Percentiles rank a stretch among this genome's conserved stretches.
Evolutionary conservation across 495 filamentous ascomycete species (phyloP).

Genomic region (Aspergillus kassunensis): DNA sequence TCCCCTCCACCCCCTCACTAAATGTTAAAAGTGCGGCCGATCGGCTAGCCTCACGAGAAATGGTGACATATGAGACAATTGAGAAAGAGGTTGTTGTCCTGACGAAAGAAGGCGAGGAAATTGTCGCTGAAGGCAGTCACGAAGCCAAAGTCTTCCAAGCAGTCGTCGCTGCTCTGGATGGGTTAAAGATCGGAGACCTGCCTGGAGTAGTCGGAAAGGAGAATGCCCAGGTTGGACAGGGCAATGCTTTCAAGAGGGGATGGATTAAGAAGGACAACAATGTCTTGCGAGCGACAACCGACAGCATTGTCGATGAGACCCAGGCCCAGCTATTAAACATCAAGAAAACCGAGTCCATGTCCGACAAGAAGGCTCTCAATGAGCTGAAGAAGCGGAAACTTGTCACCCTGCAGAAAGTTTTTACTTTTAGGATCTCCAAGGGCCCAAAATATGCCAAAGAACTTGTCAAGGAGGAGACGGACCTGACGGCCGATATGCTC

Average conservation of each 20-base stretch:
- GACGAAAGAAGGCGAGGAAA: slow-evolving; percentile 72
- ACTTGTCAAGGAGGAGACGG: slow-evolving; percentile 89
- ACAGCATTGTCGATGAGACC: slow-evolving; percentile 74
- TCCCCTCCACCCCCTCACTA: slow-evolving; percentile 65
- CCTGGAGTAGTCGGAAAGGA: slow-evolving; percentile 74
- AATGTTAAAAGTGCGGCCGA: slow-evolving; percentile 84
- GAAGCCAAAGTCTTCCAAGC: slow-evolving; percentile 93
- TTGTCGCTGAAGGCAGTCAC: slow-evolving; percentile 82
- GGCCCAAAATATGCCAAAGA: slow-evolving; percentile 81
- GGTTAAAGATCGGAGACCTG: slow-evolving; percentile 76
- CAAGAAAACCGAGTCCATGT: slow-evolving; percentile 60
- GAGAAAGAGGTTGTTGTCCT: slow-evolving; percentile 75
- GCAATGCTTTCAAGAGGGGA: slow-evolving; percentile 91
- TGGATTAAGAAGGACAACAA: slow-evolving; percentile 92
- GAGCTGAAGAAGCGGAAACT: slow-evolving; percentile 91
- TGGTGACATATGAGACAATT: slow-evolving; percentile 79
- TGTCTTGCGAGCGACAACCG: slow-evolving; percentile 50
- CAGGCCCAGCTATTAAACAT: slow-evolving; percentile 68
- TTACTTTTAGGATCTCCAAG: slow-evolving; percentile 76
- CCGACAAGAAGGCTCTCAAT: slow-evolving; percentile 65
- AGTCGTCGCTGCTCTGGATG: slow-evolving; percentile 68
- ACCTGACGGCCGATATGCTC: slow-evolving; percentile 91
- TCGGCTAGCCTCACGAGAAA: slow-evolving; percentile 73
- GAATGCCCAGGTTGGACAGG: slow-evolving; percentile 86
- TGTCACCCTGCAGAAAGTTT: slow-evolving; percentile 73